A percentile compares a stretch with the other conserved stretches of the same genome.
These are phyloP conservation scores for Ogataea pini DNA, from an alignment of 805 yeast species.

Conservation along the genomic window DNA sequence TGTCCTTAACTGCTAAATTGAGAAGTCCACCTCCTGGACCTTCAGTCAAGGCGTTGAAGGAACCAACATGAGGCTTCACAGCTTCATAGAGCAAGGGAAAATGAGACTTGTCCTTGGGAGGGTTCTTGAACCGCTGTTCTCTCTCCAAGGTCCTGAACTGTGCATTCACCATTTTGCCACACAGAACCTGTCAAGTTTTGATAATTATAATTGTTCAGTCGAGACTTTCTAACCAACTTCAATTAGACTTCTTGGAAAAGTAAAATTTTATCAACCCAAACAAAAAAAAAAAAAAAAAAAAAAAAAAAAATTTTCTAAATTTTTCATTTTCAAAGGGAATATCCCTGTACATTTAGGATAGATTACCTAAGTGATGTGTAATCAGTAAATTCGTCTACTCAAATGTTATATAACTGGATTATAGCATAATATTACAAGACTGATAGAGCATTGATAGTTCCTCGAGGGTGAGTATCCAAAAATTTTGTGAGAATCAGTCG, in stretches of 20 bases:
- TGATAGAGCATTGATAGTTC: too few species aligned
- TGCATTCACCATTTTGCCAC: constrained; percentile 44
- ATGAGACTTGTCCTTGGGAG: constrained; percentile 83
- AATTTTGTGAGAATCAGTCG: too few species aligned
- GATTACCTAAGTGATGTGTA: not conserved
- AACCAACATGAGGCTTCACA: constrained; percentile 91
- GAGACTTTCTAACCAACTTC: too few species aligned
- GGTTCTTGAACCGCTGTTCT: constrained; percentile 80
- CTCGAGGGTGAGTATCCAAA: too few species aligned
- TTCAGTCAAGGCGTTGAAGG: constrained; percentile 92
- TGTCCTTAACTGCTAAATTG: constrained; percentile 83
- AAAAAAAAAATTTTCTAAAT: constrained; percentile 4
- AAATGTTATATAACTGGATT: too few species aligned
- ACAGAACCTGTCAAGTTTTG: constrained; percentile 1
- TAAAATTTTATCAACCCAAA: constrained; percentile 5
- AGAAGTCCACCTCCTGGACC: constrained; percentile 85
- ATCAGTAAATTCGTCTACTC: not conserved
- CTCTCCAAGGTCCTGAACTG: constrained; percentile 83
- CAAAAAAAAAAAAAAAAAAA: not conserved
- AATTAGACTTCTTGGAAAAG: not conserved
- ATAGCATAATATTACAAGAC: too few species aligned
- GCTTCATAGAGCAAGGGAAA: constrained; percentile 86
- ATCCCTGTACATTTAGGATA: not conserved
- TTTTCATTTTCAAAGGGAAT: not conserved
- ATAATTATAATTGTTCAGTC: not conserved